Evolutionary conservation across 768 basidiomycete genomes (phyloP).

Genomic region (Agrocybe chaxingu): DNA sequence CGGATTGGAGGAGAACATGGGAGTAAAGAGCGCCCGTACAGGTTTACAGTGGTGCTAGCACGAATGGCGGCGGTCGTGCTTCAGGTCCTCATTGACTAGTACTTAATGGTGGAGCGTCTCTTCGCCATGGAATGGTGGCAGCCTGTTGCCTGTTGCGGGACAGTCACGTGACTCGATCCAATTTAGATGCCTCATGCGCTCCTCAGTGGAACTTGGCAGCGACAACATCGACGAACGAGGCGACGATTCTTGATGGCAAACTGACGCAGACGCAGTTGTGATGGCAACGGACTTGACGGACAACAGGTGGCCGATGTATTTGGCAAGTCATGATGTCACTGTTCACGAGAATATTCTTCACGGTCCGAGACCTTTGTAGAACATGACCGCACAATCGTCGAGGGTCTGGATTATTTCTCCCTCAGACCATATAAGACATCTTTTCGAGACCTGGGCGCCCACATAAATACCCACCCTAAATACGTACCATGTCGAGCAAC

Average conservation of each 20-base stretch:
- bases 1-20: conserved; percentile 24
- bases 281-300: not conserved
- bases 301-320: not conserved
- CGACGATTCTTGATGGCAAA: too few species aligned
- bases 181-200: too few species aligned
- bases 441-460: conserved; percentile 22
- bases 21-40: not conserved
- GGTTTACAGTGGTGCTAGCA: conserved; percentile 6
- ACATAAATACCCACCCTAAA: conserved; percentile 62
- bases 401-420: not conserved
- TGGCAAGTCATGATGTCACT: conserved; percentile 7
- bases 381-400: not conserved
- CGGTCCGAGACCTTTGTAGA: conserved; percentile 13
- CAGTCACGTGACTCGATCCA: too few species aligned
- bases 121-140: too few species aligned
- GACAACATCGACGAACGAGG: too few species aligned
- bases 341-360: conserved; percentile 16
- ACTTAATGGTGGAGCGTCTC: too few species aligned
- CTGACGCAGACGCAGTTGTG: too few species aligned
- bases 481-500: conserved; percentile 55
- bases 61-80: not conserved
- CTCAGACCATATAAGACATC: conserved; percentile 4
- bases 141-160: too few species aligned
- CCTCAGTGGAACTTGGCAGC: too few species aligned
- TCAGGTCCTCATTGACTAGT: conserved; percentile 11